A percentile compares a stretch with the other conserved stretches of the same genome.
phyloP scores from a whole-genome alignment of 2,329 filamentous ascomycete genomes.

The Lizonia empirigonia region DNA sequence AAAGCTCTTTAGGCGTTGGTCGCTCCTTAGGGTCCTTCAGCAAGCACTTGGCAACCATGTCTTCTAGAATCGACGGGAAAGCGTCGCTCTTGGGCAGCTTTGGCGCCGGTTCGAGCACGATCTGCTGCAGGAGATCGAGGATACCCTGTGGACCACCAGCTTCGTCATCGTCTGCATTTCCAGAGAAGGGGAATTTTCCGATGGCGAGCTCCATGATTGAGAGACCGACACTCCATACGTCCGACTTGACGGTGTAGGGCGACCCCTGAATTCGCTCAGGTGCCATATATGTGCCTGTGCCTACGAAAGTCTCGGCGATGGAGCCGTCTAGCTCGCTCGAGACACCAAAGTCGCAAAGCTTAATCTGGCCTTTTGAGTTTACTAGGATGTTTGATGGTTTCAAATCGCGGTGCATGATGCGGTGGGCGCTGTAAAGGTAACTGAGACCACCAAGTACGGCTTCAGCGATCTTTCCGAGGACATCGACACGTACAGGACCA shows the following conservation, averaged over 20 bases:
- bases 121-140: conserved; percentile 92
- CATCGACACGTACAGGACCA: conserved; percentile 92
- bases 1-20: conserved; percentile 91
- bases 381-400: conserved; percentile 98
- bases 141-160: conserved; percentile 84
- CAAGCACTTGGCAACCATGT: conserved; percentile 96
- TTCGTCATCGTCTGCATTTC: conserved; percentile 74
- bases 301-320: conserved; percentile 96
- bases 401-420: conserved; percentile 99
- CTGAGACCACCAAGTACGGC: conserved; percentile 90
- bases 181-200: conserved; percentile 93
- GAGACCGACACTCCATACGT: conserved; percentile 97
- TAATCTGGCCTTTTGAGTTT: conserved; percentile 92
- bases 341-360: conserved; percentile 98
- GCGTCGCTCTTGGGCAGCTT: conserved; percentile 95
- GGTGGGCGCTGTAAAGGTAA: conserved; percentile 92
- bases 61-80: conserved; percentile 91
- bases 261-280: conserved; percentile 97
- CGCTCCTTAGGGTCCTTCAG: conserved; percentile 86
- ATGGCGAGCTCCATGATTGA: conserved; percentile 97
- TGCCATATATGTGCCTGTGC: conserved; percentile 99
- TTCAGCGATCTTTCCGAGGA: conserved; percentile 96
- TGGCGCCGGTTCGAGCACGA: conserved; percentile 94
- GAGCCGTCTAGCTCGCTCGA: conserved; percentile 97
- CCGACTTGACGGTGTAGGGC: conserved; percentile 96